Conservation (phyloP, 2,329 filamentous ascomycete genomes). For the Botryotinia globosa region DNA sequence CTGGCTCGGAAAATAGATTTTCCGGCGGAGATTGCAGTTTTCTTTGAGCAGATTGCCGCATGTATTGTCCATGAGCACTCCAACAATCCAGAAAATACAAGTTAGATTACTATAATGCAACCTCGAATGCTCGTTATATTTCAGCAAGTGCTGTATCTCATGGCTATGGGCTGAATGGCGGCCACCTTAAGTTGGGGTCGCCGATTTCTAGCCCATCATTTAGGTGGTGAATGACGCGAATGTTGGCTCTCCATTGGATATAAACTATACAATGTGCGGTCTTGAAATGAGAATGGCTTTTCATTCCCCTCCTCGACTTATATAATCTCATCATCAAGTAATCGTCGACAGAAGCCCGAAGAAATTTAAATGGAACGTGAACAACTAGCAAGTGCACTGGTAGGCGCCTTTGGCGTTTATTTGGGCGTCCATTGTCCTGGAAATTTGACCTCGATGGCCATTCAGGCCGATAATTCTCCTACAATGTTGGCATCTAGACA, state of each 20-base stretch:
- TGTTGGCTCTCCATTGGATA: not conserved
- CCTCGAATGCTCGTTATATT: not conserved
- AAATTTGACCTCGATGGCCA: not conserved
- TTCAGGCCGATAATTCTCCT: not conserved
- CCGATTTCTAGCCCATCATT: not conserved
- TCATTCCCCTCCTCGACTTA: fast-evolving
- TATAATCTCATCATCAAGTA: too few relatives aligned
- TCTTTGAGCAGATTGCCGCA: too few relatives aligned
- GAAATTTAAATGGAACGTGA: fast-evolving
- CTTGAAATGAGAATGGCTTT: fast-evolving
- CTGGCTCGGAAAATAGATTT: not conserved
- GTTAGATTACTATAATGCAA: not conserved
- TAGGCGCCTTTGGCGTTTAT: not conserved
- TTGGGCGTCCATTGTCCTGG: not conserved
- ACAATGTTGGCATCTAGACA: not conserved
- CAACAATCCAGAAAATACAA: not conserved
- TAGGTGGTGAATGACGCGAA: not conserved
- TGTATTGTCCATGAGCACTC: not conserved
- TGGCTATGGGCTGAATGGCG: not conserved
- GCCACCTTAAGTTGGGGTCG: not conserved
- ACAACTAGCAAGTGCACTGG: too few relatives aligned
- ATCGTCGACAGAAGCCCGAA: not conserved
- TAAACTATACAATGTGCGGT: fast-evolving
- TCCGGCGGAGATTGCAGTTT: too few relatives aligned
- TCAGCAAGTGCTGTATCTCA: not conserved